Evolutionary conservation across 768 basidiomycete genomes (phyloP).

Genomic region (Trametes sanguinea): DNA sequence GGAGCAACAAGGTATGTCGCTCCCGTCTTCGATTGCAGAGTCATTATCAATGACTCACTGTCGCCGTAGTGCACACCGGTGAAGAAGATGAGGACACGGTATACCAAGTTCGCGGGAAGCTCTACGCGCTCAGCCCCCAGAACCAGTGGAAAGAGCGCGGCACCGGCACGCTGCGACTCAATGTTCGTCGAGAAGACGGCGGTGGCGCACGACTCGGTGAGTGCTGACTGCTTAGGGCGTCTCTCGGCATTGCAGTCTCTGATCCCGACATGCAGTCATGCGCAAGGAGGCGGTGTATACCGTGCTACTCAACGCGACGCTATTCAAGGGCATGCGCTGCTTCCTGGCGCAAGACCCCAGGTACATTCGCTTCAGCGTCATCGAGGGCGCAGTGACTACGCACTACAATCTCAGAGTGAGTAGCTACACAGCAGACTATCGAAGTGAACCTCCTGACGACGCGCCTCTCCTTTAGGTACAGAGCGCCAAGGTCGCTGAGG

Average conservation of each 20-base stretch:
- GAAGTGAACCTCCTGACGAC: no score
- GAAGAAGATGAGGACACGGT: slow-evolving; percentile 83
- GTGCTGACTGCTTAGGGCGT: slow-evolving; percentile 23
- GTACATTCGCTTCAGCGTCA: slow-evolving; percentile 74
- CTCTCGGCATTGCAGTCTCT: slow-evolving; percentile 15
- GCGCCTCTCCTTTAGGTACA: slow-evolving; percentile 46
- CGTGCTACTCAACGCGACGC: slow-evolving; percentile 68
- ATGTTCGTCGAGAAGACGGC: slow-evolving; percentile 64
- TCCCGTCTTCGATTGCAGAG: not conserved
- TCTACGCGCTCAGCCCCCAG: slow-evolving; percentile 59
- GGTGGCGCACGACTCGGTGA: slow-evolving; percentile 69
- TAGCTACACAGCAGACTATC: not conserved
- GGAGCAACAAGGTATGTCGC: slow-evolving; percentile 65
- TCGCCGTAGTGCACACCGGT: slow-evolving; percentile 61
- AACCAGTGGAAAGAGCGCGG: slow-evolving; percentile 80
- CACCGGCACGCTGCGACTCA: slow-evolving; percentile 68
- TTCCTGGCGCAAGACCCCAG: slow-evolving; percentile 74
- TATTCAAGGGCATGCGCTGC: slow-evolving; percentile 80
- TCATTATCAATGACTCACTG: not conserved
- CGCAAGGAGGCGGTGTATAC: slow-evolving; percentile 83
- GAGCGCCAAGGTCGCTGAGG: slow-evolving; percentile 70
- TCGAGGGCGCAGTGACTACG: slow-evolving; percentile 58
- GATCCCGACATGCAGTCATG: slow-evolving; percentile 57
- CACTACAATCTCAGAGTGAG: slow-evolving; percentile 79
- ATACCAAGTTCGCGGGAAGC: slow-evolving; percentile 75